Evolutionary conservation across 495 filamentous ascomycete species (phyloP).

Genomic region (Penicillium maclennaniae): DNA sequence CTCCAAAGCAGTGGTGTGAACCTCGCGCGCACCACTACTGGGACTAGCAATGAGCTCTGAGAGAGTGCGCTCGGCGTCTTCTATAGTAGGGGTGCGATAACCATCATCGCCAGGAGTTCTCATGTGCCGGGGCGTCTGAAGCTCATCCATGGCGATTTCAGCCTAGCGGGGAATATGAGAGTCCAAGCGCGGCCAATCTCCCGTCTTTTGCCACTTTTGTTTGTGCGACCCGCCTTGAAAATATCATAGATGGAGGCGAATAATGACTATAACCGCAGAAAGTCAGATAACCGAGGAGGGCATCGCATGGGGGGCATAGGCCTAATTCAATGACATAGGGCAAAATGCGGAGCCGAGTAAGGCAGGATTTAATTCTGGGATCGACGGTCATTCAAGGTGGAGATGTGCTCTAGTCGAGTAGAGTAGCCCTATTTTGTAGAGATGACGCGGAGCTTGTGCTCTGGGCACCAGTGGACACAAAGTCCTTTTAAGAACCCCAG

Average conservation of each 20-base stretch:
- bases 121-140: constrained; percentile 37
- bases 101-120: constrained; percentile 44
- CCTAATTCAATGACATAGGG: not conserved
- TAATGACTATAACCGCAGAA: not conserved
- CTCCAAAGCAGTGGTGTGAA: constrained; percentile 35
- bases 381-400: not conserved
- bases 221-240: not conserved
- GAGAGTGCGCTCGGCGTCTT: constrained; percentile 38
- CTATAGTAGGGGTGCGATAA: constrained; percentile 48
- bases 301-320: not conserved
- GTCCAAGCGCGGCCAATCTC: not conserved
- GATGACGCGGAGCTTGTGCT: not conserved
- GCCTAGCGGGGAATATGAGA: not conserved
- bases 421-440: not conserved
- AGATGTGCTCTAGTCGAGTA: not conserved
- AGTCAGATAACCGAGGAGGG: not conserved
- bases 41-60: constrained; percentile 13
- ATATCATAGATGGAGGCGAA: not conserved
- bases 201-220: not conserved
- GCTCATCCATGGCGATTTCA: constrained; percentile 18
- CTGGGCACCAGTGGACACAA: not conserved
- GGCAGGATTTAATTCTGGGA: not conserved
- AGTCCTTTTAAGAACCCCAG: not conserved
- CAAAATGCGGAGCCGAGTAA: not conserved
- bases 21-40: constrained; percentile 18